Base-by-base conservation (phyloP, 192 early-diverging fungal genomes). In the Glomus cerebriforme region DNA sequence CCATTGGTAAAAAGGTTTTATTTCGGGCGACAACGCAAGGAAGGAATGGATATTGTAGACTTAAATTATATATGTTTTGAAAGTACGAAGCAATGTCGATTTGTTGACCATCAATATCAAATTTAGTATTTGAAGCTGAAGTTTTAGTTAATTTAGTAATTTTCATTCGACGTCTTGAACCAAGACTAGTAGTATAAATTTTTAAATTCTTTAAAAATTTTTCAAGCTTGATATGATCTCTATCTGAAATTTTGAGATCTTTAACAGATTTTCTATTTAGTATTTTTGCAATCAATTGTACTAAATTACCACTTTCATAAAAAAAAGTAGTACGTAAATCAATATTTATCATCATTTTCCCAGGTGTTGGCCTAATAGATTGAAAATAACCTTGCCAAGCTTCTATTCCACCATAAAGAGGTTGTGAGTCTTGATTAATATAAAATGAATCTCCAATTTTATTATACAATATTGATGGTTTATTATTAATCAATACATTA, bases 321-420 rank as follows among this genome's bases (percentile, higher is more conserved):
- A 92, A 92, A 29, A 87, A 89, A 10, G 91, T 93, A 12, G 92
- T 87, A 5, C 86, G 86, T 0, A 93, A 87, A 82, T 95, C 93
- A 59, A 92, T 79, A 73, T 94, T 94, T 24, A 94, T 87, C 83
- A 90, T 87, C 81, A 94, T 88, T 26, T 79, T 84, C 0, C 81
- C 83, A 85, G 68, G 3, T 45, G 17, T 60, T 49, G 68, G 95
- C 7, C 92, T 87, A 47, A 96, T 89, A 37, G 93, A 94, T 73
- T 97, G 95, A 78, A 95, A 96, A 81, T 93, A 96, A 19, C 97
- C 96, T 80, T 92, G 92, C 96, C 96, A 97, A 10, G 95, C 89
- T 86, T 97, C 94, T 24, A 91, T 87, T 22, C 96, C 96, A 65
- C 95, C 92, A 8, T 81, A 83, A 0, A 89, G 86, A 34, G 77